phyloP scores from a whole-genome alignment of 768 basidiomycete species.

The Russula olivacea region DNA sequence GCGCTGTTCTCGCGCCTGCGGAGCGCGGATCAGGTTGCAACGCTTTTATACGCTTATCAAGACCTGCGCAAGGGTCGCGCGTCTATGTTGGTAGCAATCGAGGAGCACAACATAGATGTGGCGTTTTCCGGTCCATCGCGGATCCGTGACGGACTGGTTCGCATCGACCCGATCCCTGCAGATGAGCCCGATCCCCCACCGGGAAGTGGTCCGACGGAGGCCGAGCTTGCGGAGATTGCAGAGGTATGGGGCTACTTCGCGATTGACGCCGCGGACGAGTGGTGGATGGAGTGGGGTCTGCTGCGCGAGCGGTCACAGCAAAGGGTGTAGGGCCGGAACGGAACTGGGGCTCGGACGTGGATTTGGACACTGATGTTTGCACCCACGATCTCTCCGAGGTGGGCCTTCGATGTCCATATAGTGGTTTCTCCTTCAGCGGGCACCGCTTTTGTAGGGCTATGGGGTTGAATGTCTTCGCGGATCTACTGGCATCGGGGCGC shows the following conservation, averaged over 20 bases:
- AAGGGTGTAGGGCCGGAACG: not conserved
- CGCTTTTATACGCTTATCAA: slow-evolving; percentile 29
- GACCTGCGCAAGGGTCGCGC: slow-evolving; percentile 28
- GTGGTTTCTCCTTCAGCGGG: not conserved
- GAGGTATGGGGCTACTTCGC: slow-evolving; percentile 23
- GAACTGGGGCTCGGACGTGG: not conserved
- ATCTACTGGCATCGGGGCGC: not conserved
- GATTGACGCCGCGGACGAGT: slow-evolving; percentile 23
- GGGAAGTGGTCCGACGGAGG: slow-evolving; percentile 7
- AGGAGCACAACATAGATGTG: slow-evolving; percentile 6
- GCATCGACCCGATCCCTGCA: slow-evolving; percentile 2
- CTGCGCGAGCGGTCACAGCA: slow-evolving; percentile 16
- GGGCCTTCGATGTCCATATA: not conserved
- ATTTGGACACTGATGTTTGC: not conserved
- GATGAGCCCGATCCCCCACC: not conserved
- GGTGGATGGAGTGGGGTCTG: slow-evolving; percentile 24
- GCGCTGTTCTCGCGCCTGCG: slow-evolving; percentile 29
- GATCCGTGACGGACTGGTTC: slow-evolving; percentile 14
- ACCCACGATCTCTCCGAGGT: not conserved
- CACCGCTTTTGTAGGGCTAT: not conserved
- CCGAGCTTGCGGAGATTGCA: slow-evolving; percentile 15
- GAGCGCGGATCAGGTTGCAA: slow-evolving; percentile 24
- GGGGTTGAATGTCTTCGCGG: not conserved
- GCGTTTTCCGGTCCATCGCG: slow-evolving; percentile 1
- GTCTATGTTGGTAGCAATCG: not conserved